Evolutionary conservation across 768 basidiomycete species (phyloP).

Genomic region (Leucocoprinus birnbaumii): DNA sequence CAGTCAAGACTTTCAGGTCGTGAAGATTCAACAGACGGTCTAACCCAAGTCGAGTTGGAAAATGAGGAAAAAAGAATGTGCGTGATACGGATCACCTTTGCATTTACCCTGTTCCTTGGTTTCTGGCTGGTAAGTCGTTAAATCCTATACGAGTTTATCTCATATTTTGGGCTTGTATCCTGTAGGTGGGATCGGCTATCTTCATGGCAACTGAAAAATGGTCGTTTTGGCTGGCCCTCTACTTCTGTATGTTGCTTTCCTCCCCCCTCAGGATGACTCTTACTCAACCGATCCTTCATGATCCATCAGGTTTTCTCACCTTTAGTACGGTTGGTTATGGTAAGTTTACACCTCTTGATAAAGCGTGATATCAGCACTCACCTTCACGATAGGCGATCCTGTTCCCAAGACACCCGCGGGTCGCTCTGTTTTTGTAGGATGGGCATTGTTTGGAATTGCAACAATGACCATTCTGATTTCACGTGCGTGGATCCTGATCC

Average conservation of each 20-base stretch:
- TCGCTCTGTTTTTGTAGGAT: slow-evolving; percentile 72
- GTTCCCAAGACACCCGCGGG: slow-evolving; percentile 64
- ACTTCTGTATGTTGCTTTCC: slow-evolving; percentile 57
- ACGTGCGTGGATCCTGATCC: slow-evolving; percentile 50
- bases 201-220: slow-evolving; percentile 71
- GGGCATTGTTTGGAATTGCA: slow-evolving; percentile 75
- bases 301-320: slow-evolving; percentile 63
- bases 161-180: neutral
- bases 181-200: slow-evolving; percentile 62
- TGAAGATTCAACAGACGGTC: slow-evolving; percentile 21
- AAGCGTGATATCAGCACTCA: neutral
- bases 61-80: slow-evolving; percentile 55
- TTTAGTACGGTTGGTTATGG: slow-evolving; percentile 78
- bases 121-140: slow-evolving; percentile 67
- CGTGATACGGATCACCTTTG: slow-evolving; percentile 50
- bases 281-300: neutral
- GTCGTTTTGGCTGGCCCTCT: slow-evolving; percentile 59
- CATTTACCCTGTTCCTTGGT: slow-evolving; percentile 59
- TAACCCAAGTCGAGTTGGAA: neutral
- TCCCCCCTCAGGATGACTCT: neutral
- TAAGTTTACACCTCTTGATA: slow-evolving; percentile 5
- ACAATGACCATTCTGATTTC: slow-evolving; percentile 76
- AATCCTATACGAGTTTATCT: neutral
- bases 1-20: too few relatives aligned
- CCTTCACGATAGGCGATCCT: slow-evolving; percentile 44